Base-by-base conservation (phyloP, 1,139 yeast species). In the Scheffersomyces stambukii region DNA sequence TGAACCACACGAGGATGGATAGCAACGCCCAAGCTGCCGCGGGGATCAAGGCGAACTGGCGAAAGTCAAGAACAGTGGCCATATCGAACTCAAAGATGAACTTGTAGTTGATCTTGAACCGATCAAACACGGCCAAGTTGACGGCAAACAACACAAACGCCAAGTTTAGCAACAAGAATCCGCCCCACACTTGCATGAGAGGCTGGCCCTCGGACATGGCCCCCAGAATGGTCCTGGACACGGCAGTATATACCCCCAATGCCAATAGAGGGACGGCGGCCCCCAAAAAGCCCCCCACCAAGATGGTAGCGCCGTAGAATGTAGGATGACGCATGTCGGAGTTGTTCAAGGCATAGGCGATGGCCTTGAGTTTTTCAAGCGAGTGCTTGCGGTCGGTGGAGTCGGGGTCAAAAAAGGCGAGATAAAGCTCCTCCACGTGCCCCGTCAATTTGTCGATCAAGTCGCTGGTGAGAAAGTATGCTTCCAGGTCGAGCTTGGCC, bases 81-180 rank as follows among this genome's bases (percentile, higher is more conserved):
- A 81, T 74, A 46, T 85, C 78, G 42, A 88, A 81, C 57, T 91
- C 98, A 61, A 91, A 89, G 38, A 91, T 88, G 48, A 91, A 89
- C 45, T 82, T 82, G 53, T 91, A 91, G 53, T 89, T 91, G 47
- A 91, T 81, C 46, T 83, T 83, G 55, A 62, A 81, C 28, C 57
- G 52, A 16, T 78, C 72, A 88, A 95, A 91, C 4, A 82, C 75
- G 34, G 66, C 59, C 50, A 93, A 75, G 50, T 84, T 79, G 21
- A 83, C 36, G 7, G 80, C 79, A 50, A 89, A 80, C 8, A 86
- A 56, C 12, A 81, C 45, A 9, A 78, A 57, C 46, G 81, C 69
- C 11, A 88, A 44, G 24, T 72, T 63, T 5, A 81, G 54, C 33
- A 88, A 49, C 41, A 88, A 75, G 52, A 86, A 86, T 1, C 97